Evolutionary conservation across 2,329 filamentous ascomycete genomes (phyloP).

Genomic region (Botryotinia calthae): DNA sequence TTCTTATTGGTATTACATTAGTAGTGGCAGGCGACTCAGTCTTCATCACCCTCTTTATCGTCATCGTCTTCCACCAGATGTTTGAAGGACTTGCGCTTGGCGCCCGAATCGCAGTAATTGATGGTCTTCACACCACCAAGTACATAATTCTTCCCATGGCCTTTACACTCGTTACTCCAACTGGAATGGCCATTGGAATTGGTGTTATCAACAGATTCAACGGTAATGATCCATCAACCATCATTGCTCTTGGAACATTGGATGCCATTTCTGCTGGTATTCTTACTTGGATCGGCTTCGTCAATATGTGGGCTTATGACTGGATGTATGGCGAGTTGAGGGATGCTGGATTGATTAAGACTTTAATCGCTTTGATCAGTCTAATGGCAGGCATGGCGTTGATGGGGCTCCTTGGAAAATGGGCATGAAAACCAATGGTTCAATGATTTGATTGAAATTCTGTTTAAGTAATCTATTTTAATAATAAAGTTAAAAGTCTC

Average conservation of each 20-base stretch:
- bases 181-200: slow-evolving; percentile 79
- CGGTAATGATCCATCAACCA: slow-evolving; percentile 65
- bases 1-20: slow-evolving; percentile 52
- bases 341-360: background rate
- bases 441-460: background rate
- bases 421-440: background rate
- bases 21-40: slow-evolving; percentile 57
- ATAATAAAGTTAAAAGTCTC: no score
- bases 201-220: slow-evolving; percentile 70
- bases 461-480: background rate
- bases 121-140: slow-evolving; percentile 33
- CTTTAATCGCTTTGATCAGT: background rate
- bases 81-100: slow-evolving; percentile 76
- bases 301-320: slow-evolving; percentile 76
- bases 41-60: slow-evolving; percentile 58
- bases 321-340: slow-evolving; percentile 59
- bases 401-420: slow-evolving; percentile 3
- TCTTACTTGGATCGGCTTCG: slow-evolving; percentile 73
- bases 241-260: slow-evolving; percentile 70
- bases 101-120: slow-evolving; percentile 60
- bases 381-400: slow-evolving; percentile 3
- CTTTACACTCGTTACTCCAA: slow-evolving; percentile 70
- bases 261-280: slow-evolving; percentile 74
- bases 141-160: slow-evolving; percentile 60
- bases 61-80: slow-evolving; percentile 76